Evolutionary conservation across 371 early-diverging fungal genomes (phyloP).

Genomic region (Apophysomyces elegans): DNA sequence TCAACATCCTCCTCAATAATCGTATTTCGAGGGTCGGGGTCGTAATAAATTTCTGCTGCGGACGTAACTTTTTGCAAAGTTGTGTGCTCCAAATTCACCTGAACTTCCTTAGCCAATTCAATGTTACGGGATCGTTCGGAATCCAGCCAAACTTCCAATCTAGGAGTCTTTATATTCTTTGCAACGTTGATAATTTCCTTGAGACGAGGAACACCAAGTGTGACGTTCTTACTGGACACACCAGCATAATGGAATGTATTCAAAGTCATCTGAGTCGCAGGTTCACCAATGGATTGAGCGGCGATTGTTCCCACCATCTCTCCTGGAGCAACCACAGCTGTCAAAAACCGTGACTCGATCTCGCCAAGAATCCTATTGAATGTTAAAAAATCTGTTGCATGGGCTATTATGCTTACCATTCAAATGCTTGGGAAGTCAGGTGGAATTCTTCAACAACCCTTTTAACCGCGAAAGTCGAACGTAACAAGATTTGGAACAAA

Average conservation of each 20-base stretch:
- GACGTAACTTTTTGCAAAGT: conserved; percentile 86
- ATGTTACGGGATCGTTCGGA: conserved; percentile 77
- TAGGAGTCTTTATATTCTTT: conserved; percentile 97
- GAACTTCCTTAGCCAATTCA: conserved; percentile 91
- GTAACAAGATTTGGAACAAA: conserved; percentile 86
- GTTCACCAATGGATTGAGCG: conserved; percentile 99
- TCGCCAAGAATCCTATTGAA: conserved; percentile 78
- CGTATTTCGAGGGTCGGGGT: conserved; percentile 91
- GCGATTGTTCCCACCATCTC: conserved; percentile 99
- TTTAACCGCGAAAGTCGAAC: conserved; percentile 83
- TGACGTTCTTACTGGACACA: conserved; percentile 97
- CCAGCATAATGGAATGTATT: conserved; percentile 99
- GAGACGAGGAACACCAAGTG: conserved; percentile 99
- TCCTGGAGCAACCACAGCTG: conserved; percentile 92
- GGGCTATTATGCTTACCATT: conserved; percentile 61
- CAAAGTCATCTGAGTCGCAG: conserved; percentile 99
- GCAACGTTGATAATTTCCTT: conserved; percentile 99
- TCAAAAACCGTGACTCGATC: conserved; percentile 89
- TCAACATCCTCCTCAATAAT: conserved; percentile 93
- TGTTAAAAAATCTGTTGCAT: not conserved
- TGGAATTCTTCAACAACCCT: conserved; percentile 93
- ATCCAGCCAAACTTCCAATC: conserved; percentile 86
- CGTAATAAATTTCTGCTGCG: conserved; percentile 95
- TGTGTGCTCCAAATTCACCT: conserved; percentile 92
- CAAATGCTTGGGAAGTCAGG: conserved; percentile 86